Evolutionary conservation across 805 yeast genomes (phyloP).

Genomic region (Saccharomyces jurei): DNA sequence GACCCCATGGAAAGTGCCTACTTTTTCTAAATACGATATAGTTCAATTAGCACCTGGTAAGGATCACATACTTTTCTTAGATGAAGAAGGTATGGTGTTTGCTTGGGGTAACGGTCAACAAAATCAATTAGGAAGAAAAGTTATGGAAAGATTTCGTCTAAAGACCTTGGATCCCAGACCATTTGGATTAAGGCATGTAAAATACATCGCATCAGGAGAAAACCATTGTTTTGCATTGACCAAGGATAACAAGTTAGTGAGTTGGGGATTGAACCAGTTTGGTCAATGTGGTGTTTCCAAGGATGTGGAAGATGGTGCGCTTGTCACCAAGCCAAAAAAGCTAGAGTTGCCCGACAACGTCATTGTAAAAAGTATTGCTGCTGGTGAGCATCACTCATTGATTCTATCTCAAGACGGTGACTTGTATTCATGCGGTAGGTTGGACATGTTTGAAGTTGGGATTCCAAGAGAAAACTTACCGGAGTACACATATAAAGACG

Average conservation of each 20-base stretch:
- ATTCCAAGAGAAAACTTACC: constrained; percentile 61
- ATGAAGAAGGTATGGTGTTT: constrained; percentile 74
- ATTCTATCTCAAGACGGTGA: constrained; percentile 68
- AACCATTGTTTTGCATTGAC: constrained; percentile 92
- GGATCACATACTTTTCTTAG: constrained; percentile 82
- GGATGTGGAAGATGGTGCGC: constrained; percentile 76
- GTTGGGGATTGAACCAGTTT: constrained; percentile 96
- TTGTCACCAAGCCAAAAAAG: constrained; percentile 67
- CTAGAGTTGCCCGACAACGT: constrained; percentile 57
- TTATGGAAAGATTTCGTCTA: constrained; percentile 68
- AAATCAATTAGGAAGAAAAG: constrained; percentile 80
- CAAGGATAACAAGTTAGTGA: constrained; percentile 54
- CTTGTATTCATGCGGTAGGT: constrained; percentile 80
- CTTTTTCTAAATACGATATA: constrained; percentile 46
- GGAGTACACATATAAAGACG: constrained; percentile 62
- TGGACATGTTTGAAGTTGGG: constrained; percentile 91
- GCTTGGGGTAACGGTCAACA: constrained; percentile 99
- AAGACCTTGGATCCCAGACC: constrained; percentile 73
- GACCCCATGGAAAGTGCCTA: constrained; percentile 53
- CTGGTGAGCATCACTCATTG: constrained; percentile 91
- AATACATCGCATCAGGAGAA: constrained; percentile 84
- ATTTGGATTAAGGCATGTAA: constrained; percentile 72
- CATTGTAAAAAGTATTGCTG: constrained; percentile 55
- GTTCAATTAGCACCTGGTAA: constrained; percentile 87
- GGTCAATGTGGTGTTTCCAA: constrained; percentile 90